phyloP scores from a whole-genome alignment of 768 basidiomycete species.

The Trametes elegans region DNA sequence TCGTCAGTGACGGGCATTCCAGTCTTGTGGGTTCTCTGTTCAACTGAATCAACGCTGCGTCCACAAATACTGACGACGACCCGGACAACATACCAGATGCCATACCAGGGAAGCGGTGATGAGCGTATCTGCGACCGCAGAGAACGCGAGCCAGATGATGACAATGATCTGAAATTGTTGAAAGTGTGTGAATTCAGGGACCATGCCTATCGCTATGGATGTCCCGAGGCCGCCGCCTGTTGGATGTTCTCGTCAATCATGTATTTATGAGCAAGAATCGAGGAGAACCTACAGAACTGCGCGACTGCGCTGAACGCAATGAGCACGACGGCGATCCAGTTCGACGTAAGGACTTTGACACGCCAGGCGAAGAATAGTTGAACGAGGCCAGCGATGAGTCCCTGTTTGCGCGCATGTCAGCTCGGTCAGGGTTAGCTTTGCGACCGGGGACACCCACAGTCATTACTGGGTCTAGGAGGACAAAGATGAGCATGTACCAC shows the following conservation, averaged over 20 bases:
- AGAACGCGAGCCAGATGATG: slow-evolving; percentile 42
- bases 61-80: not conserved
- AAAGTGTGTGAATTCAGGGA: slow-evolving; percentile 35
- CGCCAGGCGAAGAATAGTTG: slow-evolving; percentile 50
- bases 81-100: slow-evolving; percentile 36
- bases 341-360: slow-evolving; percentile 35
- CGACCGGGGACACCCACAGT: slow-evolving; percentile 33
- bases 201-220: slow-evolving; percentile 30
- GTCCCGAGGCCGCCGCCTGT: slow-evolving; percentile 38
- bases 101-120: slow-evolving; percentile 44
- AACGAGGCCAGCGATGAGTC: slow-evolving; percentile 42
- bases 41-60: not conserved
- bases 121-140: slow-evolving; percentile 38
- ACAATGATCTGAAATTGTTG: slow-evolving; percentile 33
- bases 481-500: no score
- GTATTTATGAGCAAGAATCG: not conserved
- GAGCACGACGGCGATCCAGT: slow-evolving; percentile 25
- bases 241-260: no score
- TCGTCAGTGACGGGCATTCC: slow-evolving; percentile 42
- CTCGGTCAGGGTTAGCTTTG: no score
- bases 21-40: slow-evolving; percentile 40
- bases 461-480: slow-evolving; percentile 46
- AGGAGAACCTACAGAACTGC: slow-evolving; percentile 32
- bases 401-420: slow-evolving; percentile 28
- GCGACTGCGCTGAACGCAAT: slow-evolving; percentile 28